Conservation (phyloP, 2,329 filamentous ascomycete genomes). For the Xylaria sp. region DNA sequence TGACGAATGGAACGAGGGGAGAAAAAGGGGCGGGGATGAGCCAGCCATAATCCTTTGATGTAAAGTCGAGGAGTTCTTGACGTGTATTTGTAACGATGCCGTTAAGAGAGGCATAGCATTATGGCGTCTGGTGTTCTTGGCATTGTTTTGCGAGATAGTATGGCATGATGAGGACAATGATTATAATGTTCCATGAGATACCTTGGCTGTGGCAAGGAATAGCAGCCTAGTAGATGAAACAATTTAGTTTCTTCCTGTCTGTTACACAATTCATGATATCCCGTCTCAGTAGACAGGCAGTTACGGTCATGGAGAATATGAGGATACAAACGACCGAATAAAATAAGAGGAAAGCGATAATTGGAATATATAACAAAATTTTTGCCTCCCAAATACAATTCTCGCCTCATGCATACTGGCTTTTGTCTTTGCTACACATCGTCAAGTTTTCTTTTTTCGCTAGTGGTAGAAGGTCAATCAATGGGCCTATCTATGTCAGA, state of each 20-base stretch:
- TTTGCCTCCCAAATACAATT: no score
- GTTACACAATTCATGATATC: no score
- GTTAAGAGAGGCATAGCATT: conserved; percentile 6
- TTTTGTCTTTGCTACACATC: no score
- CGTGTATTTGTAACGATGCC: not conserved
- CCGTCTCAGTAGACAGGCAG: no score
- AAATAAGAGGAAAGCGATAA: no score
- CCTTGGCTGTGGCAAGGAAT: not conserved
- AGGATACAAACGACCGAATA: no score
- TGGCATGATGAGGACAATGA: not conserved
- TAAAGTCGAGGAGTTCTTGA: not conserved
- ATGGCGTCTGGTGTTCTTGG: conserved; percentile 20
- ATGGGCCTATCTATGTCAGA: no score
- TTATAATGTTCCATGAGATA: conserved; percentile 10
- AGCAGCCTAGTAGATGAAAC: not conserved
- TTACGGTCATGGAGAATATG: no score
- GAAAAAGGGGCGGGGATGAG: not conserved
- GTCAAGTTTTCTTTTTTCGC: no score
- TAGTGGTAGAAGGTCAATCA: not conserved
- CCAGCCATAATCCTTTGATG: not conserved
- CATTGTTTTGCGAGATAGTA: conserved; percentile 6
- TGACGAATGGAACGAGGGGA: not conserved
- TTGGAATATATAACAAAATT: no score
- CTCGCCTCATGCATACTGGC: no score
- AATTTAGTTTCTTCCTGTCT: not conserved